phyloP scores from a whole-genome alignment of 495 filamentous ascomycete genomes.

The Corynascus novoguineensis region DNA sequence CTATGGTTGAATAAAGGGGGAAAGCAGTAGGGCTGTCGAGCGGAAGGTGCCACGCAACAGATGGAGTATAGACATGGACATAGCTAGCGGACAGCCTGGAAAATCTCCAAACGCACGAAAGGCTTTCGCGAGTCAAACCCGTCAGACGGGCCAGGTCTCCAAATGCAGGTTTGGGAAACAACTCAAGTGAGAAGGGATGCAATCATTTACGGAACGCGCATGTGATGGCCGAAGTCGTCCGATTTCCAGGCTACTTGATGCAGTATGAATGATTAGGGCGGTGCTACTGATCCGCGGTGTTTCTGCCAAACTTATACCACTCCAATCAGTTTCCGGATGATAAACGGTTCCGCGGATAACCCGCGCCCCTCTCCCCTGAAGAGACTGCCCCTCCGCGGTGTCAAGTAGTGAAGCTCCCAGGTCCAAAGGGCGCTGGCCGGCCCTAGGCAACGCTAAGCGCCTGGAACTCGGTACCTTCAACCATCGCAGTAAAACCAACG shows the following conservation, averaged over 20 bases:
- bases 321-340: constrained; percentile 1
- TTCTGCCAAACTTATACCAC: constrained; percentile 9
- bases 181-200: constrained; percentile 2
- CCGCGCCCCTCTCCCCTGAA: not conserved
- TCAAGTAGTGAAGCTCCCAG: too few relatives aligned
- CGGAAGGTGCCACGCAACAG: too few relatives aligned
- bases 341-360: not conserved
- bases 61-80: too few relatives aligned
- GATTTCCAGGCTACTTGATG: constrained; percentile 19
- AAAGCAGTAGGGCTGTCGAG: too few relatives aligned
- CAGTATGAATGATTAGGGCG: constrained; percentile 19
- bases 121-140: too few relatives aligned
- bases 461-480: constrained; percentile 12
- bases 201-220: constrained; percentile 19
- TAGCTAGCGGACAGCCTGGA: too few relatives aligned
- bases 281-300: constrained; percentile 15
- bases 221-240: constrained; percentile 20
- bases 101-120: too few relatives aligned
- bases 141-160: not conserved
- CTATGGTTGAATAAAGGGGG: too few relatives aligned
- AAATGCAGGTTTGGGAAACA: too few relatives aligned
- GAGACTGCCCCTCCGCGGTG: not conserved
- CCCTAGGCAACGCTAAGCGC: not conserved
- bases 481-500: constrained; percentile 6
- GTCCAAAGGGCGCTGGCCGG: constrained; percentile 1